Conservation (phyloP, 441 rosid genomes). For the Pelargonium australe region DNA sequence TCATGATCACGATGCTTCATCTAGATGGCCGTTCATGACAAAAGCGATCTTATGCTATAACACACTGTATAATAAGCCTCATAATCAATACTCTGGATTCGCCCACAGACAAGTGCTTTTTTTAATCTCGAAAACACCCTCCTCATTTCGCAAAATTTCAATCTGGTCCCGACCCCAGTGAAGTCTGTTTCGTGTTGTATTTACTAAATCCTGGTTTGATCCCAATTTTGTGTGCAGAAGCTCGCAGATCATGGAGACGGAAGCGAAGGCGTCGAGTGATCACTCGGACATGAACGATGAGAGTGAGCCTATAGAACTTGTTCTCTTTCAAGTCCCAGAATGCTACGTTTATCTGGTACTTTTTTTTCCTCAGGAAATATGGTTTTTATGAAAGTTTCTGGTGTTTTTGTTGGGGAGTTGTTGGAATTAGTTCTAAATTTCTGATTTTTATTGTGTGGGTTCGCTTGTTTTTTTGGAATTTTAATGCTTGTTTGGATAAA, state of each 20-base stretch:
- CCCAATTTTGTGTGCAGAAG: neutral
- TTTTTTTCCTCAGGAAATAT: neutral
- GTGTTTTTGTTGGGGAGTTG: neutral
- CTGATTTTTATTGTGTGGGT: neutral
- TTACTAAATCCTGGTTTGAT: neutral
- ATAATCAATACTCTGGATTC: neutral
- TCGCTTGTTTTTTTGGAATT: neutral
- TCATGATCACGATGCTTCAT: neutral
- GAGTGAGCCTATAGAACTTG: conserved; percentile 56
- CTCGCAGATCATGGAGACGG: conserved; percentile 40
- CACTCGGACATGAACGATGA: conserved; percentile 42
- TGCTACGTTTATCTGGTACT: conserved; percentile 84
- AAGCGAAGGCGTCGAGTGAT: conserved; percentile 30
- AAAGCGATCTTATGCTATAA: neutral
- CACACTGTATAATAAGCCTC: neutral
- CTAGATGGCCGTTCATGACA: neutral
- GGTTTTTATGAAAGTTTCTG: neutral
- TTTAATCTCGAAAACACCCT: neutral
- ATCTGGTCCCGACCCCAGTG: conserved; percentile 1
- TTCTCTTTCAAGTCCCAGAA: conserved; percentile 84
- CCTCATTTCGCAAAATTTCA: neutral
- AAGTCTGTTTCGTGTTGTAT: conserved; percentile 1
- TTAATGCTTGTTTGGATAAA: neutral
- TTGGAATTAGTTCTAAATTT: neutral
- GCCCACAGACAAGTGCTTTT: neutral